Percentiles rank a stretch among this genome's conserved stretches.
Evolutionary conservation across 257 asterid species (phyloP).

Genomic region (Penstemon davidsonii): DNA sequence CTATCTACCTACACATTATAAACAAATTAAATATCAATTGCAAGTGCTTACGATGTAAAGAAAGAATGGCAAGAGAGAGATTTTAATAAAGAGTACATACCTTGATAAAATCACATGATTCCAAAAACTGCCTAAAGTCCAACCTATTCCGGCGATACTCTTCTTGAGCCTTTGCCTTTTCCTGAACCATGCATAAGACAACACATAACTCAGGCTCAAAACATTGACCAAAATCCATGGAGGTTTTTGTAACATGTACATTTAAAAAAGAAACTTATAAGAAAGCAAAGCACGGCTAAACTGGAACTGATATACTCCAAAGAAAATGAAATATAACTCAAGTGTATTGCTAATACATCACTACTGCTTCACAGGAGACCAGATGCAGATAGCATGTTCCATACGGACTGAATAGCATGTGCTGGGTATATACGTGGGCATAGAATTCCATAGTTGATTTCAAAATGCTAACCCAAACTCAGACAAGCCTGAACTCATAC

Average conservation of each 20-base stretch:
- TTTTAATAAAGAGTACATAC: constrained; percentile 38
- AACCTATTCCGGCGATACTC: constrained; percentile 67
- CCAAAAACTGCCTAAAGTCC: constrained; percentile 83
- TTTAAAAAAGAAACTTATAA: constrained; percentile 5
- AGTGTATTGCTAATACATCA: neutral
- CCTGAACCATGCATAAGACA: constrained; percentile 50
- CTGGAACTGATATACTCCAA: constrained; percentile 7
- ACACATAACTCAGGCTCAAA: constrained; percentile 24
- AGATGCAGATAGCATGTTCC: constrained; percentile 3
- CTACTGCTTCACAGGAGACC: constrained; percentile 9
- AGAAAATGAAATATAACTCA: neutral
- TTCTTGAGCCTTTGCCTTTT: constrained; percentile 90
- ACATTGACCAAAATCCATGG: constrained; percentile 1
- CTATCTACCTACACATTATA: constrained; percentile 68
- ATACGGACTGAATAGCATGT: neutral
- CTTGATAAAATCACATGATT: constrained; percentile 82
- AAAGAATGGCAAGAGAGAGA: constrained; percentile 16
- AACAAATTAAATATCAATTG: constrained; percentile 3
- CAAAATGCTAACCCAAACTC: neutral
- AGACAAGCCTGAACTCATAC: constrained; percentile 7
- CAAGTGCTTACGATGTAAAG: constrained; percentile 2
- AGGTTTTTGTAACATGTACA: constrained; percentile 21
- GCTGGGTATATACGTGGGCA: neutral
- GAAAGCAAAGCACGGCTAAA: neutral
- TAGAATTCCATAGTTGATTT: neutral